Evolutionary conservation across 306 rosid species (phyloP), one percentile per base, ranked within the genome.

Genomic region (Quercus wislizeni): DNA sequence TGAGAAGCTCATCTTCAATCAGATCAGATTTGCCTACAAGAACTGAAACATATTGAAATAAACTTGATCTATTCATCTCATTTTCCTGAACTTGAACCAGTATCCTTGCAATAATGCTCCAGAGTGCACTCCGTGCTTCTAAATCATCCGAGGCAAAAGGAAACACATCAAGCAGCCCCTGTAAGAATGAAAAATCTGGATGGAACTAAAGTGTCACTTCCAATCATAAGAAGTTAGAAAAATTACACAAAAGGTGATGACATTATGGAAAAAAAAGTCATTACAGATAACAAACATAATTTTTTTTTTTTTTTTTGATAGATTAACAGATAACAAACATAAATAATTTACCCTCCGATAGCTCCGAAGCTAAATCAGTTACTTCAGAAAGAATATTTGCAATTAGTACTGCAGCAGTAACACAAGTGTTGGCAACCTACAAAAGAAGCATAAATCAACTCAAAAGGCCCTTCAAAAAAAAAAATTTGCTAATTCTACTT

Each of bases 1-100:
- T 89, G 28, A 94, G 90, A 85, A 92, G 97, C 80, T 91, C 97
- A 73, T 94, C 97, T 82, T 94, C 99, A 55, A 94, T 94, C 69
- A 85, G 88, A 81, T 92, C 97, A 46, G 83, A 73, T 85, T 87
- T 94, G 82, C 77, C 68, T 30, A 89, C 92, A 78, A 94, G 84
- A 74, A 92, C 83, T 0, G 82, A 85, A 80, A 87, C 92, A 31
- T 83, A 86, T n/a, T 79, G 83, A 74, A 67, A 71, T 41, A 92
- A 79, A 84, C 80, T 82, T 85, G 92, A 80, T 20, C 49, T 62
- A 74, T 84, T 92, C 83, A 92, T 87, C 73, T 85, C 95, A 57
- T 83, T 85, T 88, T 86, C 92, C 20, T 14, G 80, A 80, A 92
- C 74, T 85, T 74, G 90, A 79, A 91, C 62, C 65, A 94, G 68